A percentile compares a stretch with the other conserved stretches of the same genome.
Conservation (phyloP, 306 rosid genomes). For the Acacia acuminata region DNA sequence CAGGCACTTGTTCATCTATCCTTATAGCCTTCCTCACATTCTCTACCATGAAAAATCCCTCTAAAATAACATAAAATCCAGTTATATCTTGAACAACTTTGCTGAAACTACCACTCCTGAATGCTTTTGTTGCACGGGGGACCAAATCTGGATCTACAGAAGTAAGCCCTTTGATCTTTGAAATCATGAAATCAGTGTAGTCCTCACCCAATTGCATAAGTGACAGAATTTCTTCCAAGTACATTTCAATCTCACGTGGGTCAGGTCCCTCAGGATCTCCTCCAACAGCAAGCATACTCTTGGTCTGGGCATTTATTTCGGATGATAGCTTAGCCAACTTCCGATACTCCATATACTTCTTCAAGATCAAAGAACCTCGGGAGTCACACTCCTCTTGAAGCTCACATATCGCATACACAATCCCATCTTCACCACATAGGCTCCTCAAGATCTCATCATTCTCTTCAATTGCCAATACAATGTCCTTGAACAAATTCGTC, state of each 20-base stretch:
- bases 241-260: constrained; percentile 81
- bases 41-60: constrained; percentile 98
- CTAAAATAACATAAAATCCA: constrained; percentile 85
- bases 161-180: constrained; percentile 77
- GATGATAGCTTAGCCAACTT: constrained; percentile 71
- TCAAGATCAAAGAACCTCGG: constrained; percentile 76
- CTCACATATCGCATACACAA: constrained; percentile 91
- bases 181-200: constrained; percentile 82
- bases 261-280: constrained; percentile 80
- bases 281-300: constrained; percentile 77
- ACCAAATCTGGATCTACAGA: constrained; percentile 85
- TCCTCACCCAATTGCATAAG: constrained; percentile 95
- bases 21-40: constrained; percentile 87
- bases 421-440: constrained; percentile 93
- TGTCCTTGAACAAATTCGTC: constrained; percentile 88
- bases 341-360: constrained; percentile 92
- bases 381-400: constrained; percentile 97
- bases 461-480: constrained; percentile 85
- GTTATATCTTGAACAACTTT: constrained; percentile 86
- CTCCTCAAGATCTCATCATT: constrained; percentile 76
- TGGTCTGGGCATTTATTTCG: constrained; percentile 80
- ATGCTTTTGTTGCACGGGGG: constrained; percentile 87
- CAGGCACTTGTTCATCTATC: constrained; percentile 86
- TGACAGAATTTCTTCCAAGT: constrained; percentile 82
- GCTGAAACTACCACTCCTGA: constrained; percentile 85